Percentiles rank a stretch among this genome's conserved stretches.
Evolutionary conservation across 2,329 filamentous ascomycete species (phyloP).

Genomic region (Coniella lustricola): DNA sequence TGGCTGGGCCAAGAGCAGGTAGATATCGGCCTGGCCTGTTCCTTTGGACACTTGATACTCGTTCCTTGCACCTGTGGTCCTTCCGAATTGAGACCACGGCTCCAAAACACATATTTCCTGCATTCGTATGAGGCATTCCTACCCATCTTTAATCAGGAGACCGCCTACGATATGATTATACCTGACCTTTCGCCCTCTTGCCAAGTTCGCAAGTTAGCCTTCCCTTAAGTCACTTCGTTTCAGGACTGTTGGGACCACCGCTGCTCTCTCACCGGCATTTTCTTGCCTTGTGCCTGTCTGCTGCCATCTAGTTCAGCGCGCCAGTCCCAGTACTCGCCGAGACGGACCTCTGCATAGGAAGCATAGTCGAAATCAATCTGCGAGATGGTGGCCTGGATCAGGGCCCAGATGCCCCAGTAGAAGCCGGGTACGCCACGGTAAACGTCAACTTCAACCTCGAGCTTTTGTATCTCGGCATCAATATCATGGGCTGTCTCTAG

Average conservation of each 20-base stretch:
- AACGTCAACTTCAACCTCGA: slow-evolving; percentile 75
- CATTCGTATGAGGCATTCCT: too few relatives aligned
- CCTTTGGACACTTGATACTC: too few relatives aligned
- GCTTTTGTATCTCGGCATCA: slow-evolving; percentile 57
- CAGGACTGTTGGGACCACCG: slow-evolving; percentile 61
- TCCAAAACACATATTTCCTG: too few relatives aligned
- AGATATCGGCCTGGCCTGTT: too few relatives aligned
- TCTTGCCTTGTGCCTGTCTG: slow-evolving; percentile 42
- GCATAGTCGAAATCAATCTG: slow-evolving; percentile 97
- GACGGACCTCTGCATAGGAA: slow-evolving; percentile 74
- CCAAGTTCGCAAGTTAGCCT: too few relatives aligned
- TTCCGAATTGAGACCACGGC: too few relatives aligned
- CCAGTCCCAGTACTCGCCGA: slow-evolving; percentile 93
- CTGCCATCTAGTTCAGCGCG: slow-evolving; percentile 65
- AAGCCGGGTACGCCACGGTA: slow-evolving; percentile 89
- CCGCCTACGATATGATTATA: too few relatives aligned
- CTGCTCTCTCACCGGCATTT: slow-evolving; percentile 67
- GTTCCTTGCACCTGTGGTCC: too few relatives aligned
- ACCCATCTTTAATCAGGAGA: too few relatives aligned
- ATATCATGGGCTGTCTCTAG: slow-evolving; percentile 26
- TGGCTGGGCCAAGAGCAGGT: too few relatives aligned
- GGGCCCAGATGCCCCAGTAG: slow-evolving; percentile 87
- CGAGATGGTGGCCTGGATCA: slow-evolving; percentile 91
- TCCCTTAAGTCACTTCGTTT: neutral
- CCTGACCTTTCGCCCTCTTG: too few relatives aligned